Evolutionary conservation across 805 yeast species (phyloP), one percentile per base, ranked within the genome.

Genomic region (Yarrowia deformans): DNA sequence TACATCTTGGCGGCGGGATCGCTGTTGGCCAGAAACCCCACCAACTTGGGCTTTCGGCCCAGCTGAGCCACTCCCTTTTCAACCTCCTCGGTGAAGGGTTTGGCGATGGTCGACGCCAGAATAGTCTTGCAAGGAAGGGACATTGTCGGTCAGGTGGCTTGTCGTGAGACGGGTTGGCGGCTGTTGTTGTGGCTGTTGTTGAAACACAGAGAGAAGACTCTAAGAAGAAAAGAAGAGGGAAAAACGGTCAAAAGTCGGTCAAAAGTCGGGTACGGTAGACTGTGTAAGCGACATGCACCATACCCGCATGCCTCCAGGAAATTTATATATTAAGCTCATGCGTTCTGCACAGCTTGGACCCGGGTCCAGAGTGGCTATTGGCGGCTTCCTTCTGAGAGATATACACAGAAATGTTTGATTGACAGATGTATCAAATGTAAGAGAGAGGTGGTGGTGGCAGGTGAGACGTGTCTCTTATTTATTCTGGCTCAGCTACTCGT

Each of bases 1-100:
- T 95, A 95, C 90, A 90, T 90, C 75, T 85, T 85, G 7, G 97
- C 98, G 13, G 98, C 97, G 1, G 98, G 98, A 74, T 95, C 99
- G 16, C 84, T 82, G 78, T 95, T 95, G 16, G 98, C 98, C 50
- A 95, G 82, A 71, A 95, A 87, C 0, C 99, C 99, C 42, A 94
- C 98, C 48, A 95, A 81, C 72, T 84, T 85, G 8, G 98, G 98
- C 40, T 84, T 81, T 71, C 85, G 81, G 13, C 76, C 79, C 42
- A 93, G 80, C 19, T 79, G 72, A 32, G 81, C 75, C 10, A 92
- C 90, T 58, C 87, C 87, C 8, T 78, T 76, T 18, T 82, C 81
- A 68, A 95, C 85, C 77, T 95, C 98, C 54, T 87, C 87, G 29
- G 86, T 84, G 77, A 86, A 95, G 8, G 88, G 84, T 76, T 93